Percentiles rank a stretch among this genome's conserved stretches.
Evolutionary conservation across 352 stramenopile genomes (phyloP).

Genomic region (Phytophthora citrophthora): DNA sequence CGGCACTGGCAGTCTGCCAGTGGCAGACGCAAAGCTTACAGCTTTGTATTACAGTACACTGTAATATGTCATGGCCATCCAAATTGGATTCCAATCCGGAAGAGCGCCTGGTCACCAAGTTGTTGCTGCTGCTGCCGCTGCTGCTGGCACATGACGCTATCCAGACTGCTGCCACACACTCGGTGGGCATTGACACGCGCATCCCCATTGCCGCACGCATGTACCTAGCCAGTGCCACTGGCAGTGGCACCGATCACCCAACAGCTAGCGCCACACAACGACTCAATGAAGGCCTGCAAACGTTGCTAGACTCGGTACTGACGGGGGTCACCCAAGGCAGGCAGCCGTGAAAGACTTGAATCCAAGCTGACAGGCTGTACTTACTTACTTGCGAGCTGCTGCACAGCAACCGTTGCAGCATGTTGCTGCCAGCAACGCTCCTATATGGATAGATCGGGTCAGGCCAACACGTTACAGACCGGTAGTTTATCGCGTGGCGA

Average conservation of each 20-base stretch:
- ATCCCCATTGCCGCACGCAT: slow-evolving; percentile 1
- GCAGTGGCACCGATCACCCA: not conserved
- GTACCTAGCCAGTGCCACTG: slow-evolving; percentile 1
- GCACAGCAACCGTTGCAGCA: not conserved
- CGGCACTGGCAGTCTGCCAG: no score
- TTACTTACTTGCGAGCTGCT: not conserved
- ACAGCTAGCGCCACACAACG: slow-evolving; percentile 9
- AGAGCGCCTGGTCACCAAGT: no score
- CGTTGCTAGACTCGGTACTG: no score
- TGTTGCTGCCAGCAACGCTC: not conserved
- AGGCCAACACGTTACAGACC: not conserved
- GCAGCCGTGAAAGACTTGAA: no score
- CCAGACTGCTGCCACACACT: slow-evolving; percentile 6
- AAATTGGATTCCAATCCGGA: no score
- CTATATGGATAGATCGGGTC: not conserved
- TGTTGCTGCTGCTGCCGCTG: no score
- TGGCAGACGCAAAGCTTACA: no score
- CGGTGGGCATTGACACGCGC: slow-evolving; percentile 5
- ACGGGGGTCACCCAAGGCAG: no score
- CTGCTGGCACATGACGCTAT: not conserved
- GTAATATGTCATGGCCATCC: no score
- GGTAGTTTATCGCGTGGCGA: not conserved
- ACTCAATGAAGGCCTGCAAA: no score
- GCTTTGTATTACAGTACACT: no score
- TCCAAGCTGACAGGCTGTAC: not conserved